Evolutionary conservation across 1,284 basidiomycete species (phyloP), one percentile per base, ranked within the genome.

Genomic region (Microstroma glucosiphilum): DNA sequence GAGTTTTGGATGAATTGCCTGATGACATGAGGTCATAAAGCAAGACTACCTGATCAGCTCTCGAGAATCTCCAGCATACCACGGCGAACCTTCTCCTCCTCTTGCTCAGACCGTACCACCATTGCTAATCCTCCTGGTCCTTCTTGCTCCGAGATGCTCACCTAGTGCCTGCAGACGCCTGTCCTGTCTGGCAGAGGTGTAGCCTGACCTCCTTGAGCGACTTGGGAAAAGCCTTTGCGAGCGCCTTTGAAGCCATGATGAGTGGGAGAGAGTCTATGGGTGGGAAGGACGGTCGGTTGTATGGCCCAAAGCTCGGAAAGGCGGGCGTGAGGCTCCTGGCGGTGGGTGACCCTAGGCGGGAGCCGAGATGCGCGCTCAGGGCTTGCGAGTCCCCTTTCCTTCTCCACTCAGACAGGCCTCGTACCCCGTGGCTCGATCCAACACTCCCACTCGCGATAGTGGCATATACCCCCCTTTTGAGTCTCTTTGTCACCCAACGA

Each of bases 151-250:
- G 4, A n/a, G 6, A 2, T 12, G 70, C 77, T 64, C 64, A 78
- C 77, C 76, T 68, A 49, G 72, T 69, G 56, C 77, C 77, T 41
- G 77, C 70, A 17, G 70, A 73, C 7, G 64, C 68, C 51, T 69
- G 65, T 40, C 76, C 74, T n/a, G 65, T 67, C 65, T 78, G 77
- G 61, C 75, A 79, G 43, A 77, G 63, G 62, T 78, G 77, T 8
- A 79, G 66, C 26, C 77, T 69, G 8, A 79, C 66, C 62, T 79
- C 77, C 69, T 75, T 77, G 60, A 78, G 69, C 8, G 74, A 69
- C 55, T 65, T 65, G 2, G 76, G 76, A 26, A 79, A 58, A 2
- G 73, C 76, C 49, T 60, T 60, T 25, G 73, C 64, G 56, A 79
- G 67, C 46, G 69, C 66, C 53, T 67, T 68, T 58, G 73, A 70